Evolutionary conservation across 208 protist genomes (phyloP), one percentile per base, ranked within the genome.

Genomic region (Acanthamoeba castellanii): DNA sequence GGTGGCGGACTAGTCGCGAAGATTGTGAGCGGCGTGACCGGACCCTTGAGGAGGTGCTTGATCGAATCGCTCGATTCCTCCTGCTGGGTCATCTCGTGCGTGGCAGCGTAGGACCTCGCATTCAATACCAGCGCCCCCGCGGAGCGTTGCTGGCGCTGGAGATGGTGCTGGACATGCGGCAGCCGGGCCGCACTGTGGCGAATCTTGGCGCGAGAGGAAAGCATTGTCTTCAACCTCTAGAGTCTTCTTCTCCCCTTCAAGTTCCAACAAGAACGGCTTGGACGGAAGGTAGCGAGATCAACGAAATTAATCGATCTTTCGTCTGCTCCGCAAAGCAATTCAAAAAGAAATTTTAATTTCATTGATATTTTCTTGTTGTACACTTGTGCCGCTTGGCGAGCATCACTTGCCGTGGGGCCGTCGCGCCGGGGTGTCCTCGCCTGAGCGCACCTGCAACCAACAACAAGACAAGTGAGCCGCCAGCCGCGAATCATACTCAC

Each of bases 1-100:
- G 78, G 78, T 3, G 45, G 78, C 22, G 78, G 78, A n/a, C 78
- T 87, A 3, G 78, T 87, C 6, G 78, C 78, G 45, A 87, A 87
- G 45, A 87, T 34, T 13, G 78, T 87, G 45, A 87, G 78, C 20
- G 78, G 78, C 25, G 78, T 87, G 16, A 87, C 50, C 14, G 78
- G 78, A 25, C 78, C 78, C 50, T 87, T 87, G n/a, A 87, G 0
- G 20, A 87, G 78, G 47, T 87, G 78, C 45, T 52, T 59, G 18
- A 87, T 87, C 25, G 78, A 87, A 27, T 87, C 50, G 78, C 70
- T 70, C 9, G 59, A 66, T 66, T 32, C 64, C 9, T 32, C 64
- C 5, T 74, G n/a, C 66, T 74, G n/a, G n/a, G 18, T 27, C 66
- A 34, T 34, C 66, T 27, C 27, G 7, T 27, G n/a, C 14, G 25